phyloP scores from a whole-genome alignment of 2,329 filamentous ascomycete species.

The Phaeophleospora eucalypticola region DNA sequence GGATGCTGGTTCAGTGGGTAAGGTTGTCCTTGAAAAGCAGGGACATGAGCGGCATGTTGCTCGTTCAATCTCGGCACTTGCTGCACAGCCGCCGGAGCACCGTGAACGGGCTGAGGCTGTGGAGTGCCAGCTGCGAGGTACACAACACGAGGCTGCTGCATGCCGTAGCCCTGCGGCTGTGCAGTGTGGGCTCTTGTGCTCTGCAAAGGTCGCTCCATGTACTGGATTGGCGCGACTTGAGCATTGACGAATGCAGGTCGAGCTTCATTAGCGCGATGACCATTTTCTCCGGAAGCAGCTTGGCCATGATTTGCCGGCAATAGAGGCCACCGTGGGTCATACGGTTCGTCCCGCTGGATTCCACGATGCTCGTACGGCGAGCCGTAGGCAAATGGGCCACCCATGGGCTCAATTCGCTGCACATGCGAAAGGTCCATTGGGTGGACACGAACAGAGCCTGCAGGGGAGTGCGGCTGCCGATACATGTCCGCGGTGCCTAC shows the following conservation, averaged over 20 bases:
- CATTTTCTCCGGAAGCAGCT: no score
- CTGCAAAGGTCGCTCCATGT: constrained; percentile 11
- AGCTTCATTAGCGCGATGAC: not conserved
- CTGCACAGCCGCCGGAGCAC: constrained; percentile 33
- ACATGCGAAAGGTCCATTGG: no score
- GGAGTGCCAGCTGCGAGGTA: constrained; percentile 8
- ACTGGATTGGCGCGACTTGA: constrained; percentile 23
- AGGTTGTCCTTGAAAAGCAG: no score
- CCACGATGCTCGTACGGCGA: no score
- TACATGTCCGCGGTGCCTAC: not conserved
- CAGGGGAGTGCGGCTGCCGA: not conserved
- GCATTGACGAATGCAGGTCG: constrained; percentile 17
- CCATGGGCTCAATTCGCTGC: no score
- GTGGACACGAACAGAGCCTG: not conserved
- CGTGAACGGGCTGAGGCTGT: constrained; percentile 26
- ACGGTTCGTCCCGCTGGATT: no score
- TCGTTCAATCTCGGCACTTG: constrained; percentile 17
- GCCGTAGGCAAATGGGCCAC: no score
- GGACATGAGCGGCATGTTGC: not conserved
- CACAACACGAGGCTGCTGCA: not conserved
- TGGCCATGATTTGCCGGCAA: constrained; percentile 1
- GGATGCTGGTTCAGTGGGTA: no score
- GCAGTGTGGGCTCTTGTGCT: constrained; percentile 4
- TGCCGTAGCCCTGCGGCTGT: not conserved
- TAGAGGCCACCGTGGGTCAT: constrained; percentile 7